phyloP scores from a whole-genome alignment of 805 yeast genomes.

The Candida methanosorbosa region DNA sequence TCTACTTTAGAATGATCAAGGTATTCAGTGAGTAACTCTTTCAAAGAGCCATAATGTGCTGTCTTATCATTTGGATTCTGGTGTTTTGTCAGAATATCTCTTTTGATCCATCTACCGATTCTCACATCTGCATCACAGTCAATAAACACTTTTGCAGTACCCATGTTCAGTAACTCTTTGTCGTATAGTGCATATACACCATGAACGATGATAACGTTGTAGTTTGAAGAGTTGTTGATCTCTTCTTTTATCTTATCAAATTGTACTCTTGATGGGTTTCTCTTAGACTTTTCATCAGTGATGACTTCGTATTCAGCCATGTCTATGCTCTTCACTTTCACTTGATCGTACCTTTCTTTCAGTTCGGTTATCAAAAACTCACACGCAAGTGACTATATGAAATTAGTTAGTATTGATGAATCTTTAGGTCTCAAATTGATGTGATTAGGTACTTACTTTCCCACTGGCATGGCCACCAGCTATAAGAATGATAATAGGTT shows the following conservation, averaged over 20 bases:
- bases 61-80: slow-evolving; percentile 2
- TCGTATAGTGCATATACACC: slow-evolving; percentile 80
- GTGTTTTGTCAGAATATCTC: slow-evolving; percentile 15
- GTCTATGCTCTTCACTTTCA: no score
- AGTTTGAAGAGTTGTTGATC: slow-evolving; percentile 9
- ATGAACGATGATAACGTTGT: slow-evolving; percentile 42
- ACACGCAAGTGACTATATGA: slow-evolving; percentile 1
- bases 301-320: slow-evolving; percentile 11
- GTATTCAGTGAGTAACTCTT: slow-evolving; percentile 36
- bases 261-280: slow-evolving; percentile 33
- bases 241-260: slow-evolving; percentile 25
- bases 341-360: no score
- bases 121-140: slow-evolving; percentile 84
- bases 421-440: no score
- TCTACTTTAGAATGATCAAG: slow-evolving; percentile 53
- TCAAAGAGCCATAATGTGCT: slow-evolving; percentile 11
- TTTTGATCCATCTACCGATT: slow-evolving; percentile 65
- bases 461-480: slow-evolving; percentile 30
- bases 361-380: no score
- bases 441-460: slow-evolving; percentile 17
- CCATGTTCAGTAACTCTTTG: slow-evolving; percentile 39
- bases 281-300: slow-evolving; percentile 4
- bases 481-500: no score
- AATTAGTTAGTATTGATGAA: background rate
- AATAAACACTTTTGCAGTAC: slow-evolving; percentile 63